Base-by-base conservation (phyloP, 352 stramenopile genomes). In the Phytophthora foliorum region DNA sequence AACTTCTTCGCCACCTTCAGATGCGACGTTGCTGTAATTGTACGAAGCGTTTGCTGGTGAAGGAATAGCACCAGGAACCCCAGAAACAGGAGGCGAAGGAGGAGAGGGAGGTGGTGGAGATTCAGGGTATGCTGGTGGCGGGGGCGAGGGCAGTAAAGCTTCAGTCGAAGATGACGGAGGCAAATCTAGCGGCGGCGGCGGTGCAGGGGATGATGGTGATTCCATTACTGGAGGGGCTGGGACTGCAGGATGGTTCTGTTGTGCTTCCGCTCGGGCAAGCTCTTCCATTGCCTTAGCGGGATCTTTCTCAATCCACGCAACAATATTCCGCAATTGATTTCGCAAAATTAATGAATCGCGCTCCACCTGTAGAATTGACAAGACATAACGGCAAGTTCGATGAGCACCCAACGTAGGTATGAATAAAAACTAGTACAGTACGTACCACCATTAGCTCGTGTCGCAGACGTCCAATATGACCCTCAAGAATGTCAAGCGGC, bases 261-360 rank as follows among this genome's bases (percentile, higher is more conserved):
- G 71, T 45, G 63, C 19, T 58, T 80, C 67, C 19, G 63, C 70
- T 57, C 87, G 57, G 48, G 72, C 42, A 57, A 84, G 67, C 25
- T 77, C 69, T 24, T 81, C 72, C 24, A 92, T 70, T 13, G 78
- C 72, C 19, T 71, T 81, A 6, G 67, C 56, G 6, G 87, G 87
- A 42, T 94, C 84, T 4, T 49, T 57, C 24, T 96, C 79, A 34
- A 96, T 96, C 67, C 77, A 91, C 3, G 69, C 74, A 39, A 95
- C 88, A 56, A 95, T 84, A 17, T 81, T 55, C 6, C 89, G 82
- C 56, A 97, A 67, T 46, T 91, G 75, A 56, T 92, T 72, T 53
- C 89, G 76, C 9, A 97, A 57, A 29, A 72, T 39, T 6, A 93
- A 41, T 3, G 89, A 92, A 67, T 95, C 88, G 7, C 70, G 67